Base-by-base conservation (phyloP, 768 basidiomycete genomes). In the Suillus fuscotomentosus region DNA sequence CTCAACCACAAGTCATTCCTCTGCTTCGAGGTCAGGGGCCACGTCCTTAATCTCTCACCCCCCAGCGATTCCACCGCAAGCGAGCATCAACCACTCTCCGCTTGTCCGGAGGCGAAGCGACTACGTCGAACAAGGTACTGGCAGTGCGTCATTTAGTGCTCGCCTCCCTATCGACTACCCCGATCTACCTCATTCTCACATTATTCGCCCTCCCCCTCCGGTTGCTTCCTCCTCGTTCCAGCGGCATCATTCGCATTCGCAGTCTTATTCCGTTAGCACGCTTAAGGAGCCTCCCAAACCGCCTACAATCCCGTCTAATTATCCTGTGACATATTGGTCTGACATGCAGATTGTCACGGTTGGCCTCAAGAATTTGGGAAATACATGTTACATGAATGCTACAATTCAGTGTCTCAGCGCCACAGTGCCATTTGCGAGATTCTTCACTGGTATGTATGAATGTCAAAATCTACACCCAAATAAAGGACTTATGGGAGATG, bases 381-480 rank as follows among this genome's bases (percentile, higher is more conserved):
- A 98, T 75, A 99, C 97, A 9, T 99, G 97, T 75, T 99, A 99
- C 73, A 99, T 99, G 95, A 99, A 99, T 75, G 93, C 97, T 38
- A 95, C 95, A 7, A 86, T 99, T 17, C 97, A 99, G 76, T 99
- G 97, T 75, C 80, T 99, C 72, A 95, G 90, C 73, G 96, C 96
- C 0, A 97, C 97, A 0, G 87, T 92, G 8, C 97, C 97, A 0
- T 97, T 99, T 75, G 87, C 95, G 38, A 84, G 88, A 61, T 98
- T 96, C 79, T 99, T 99, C 71, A 89, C 88, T 5, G 91, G 95
- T 95, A 72, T n/a, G 95, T 95, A 72, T 20, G 24, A n/a, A 66
- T 24, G 59, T 60, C 62, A 57, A 36, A 47, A 36, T 62, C 60
- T 14, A 48, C 43, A 11, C 39, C 10, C 24, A 45, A 36, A 50